Evolutionary conservation across 2,329 filamentous ascomycete genomes (phyloP).

Genomic region (Calonectria pseudoreteaudii): DNA sequence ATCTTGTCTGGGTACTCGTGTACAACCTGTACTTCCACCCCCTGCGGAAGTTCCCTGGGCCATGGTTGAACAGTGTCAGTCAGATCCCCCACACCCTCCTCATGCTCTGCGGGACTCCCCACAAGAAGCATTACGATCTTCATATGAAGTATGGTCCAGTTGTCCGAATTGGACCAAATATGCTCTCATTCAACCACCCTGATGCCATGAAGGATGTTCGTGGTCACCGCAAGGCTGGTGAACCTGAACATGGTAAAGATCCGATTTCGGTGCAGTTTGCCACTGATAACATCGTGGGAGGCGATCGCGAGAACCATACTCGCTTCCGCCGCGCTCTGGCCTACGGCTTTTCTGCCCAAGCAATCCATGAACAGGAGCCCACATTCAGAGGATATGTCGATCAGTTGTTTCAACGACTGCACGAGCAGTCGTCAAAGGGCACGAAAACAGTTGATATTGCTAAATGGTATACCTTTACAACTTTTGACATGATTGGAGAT

Average conservation of each 20-base stretch:
- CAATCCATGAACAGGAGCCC: slow-evolving; percentile 47
- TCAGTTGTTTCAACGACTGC: slow-evolving; percentile 38
- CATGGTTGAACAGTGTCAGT: slow-evolving; percentile 1
- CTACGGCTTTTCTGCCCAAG: slow-evolving; percentile 44
- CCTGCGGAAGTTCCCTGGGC: slow-evolving; percentile 12
- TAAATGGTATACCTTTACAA: slow-evolving; percentile 43
- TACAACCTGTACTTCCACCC: slow-evolving; percentile 20
- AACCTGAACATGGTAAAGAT: slow-evolving; percentile 24
- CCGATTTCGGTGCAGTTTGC: not conserved
- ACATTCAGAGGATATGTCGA: slow-evolving; percentile 44
- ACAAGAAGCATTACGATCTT: not conserved
- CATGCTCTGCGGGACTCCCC: not conserved
- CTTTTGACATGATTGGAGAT: slow-evolving; percentile 48
- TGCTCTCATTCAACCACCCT: slow-evolving; percentile 12
- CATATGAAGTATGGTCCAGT: slow-evolving; percentile 8
- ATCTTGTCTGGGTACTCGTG: not conserved
- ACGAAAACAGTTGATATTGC: slow-evolving; percentile 36
- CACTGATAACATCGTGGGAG: slow-evolving; percentile 29
- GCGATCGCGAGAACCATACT: slow-evolving; percentile 32
- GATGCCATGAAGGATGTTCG: slow-evolving; percentile 22
- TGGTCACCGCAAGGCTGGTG: slow-evolving; percentile 27
- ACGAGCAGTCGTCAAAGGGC: slow-evolving; percentile 18
- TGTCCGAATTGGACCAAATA: slow-evolving; percentile 1
- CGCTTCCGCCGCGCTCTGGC: slow-evolving; percentile 39
- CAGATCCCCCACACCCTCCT: slow-evolving; percentile 13